Percentiles rank a stretch among this genome's conserved stretches.
Evolutionary conservation across 1,284 basidiomycete genomes (phyloP).

Genomic region (Macrocystidia cucumis): DNA sequence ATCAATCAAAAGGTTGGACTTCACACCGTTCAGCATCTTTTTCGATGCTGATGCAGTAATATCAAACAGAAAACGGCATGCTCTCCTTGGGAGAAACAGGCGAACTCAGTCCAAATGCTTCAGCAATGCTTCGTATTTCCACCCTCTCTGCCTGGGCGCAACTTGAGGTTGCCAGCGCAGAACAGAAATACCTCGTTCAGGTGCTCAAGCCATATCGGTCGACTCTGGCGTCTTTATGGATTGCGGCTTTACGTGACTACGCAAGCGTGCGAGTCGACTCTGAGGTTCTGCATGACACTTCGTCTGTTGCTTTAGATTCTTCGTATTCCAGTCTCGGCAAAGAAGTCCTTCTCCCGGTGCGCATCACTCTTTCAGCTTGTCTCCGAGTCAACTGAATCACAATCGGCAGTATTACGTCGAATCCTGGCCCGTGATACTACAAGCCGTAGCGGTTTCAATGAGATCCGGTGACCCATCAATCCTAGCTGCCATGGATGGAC

Average conservation of each 20-base stretch:
- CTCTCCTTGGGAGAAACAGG: conserved; percentile 82
- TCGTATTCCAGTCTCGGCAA: conserved; percentile 84
- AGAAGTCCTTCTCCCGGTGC: conserved; percentile 84
- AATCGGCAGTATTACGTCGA: conserved; percentile 77
- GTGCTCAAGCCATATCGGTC: conserved; percentile 81
- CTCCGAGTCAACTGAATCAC: conserved; percentile 4
- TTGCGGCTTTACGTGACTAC: conserved; percentile 85
- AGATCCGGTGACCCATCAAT: conserved; percentile 62
- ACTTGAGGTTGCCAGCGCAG: conserved; percentile 72
- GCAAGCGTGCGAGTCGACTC: conserved; percentile 87
- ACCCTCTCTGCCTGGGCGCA: conserved; percentile 96
- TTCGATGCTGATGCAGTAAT: too few relatives aligned
- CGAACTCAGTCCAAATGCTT: conserved; percentile 88
- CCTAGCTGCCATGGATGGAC: conserved; percentile 78
- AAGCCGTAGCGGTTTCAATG: conserved; percentile 84
- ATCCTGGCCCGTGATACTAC: conserved; percentile 80
- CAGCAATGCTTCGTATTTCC: conserved; percentile 91
- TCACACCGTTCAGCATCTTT: too few relatives aligned
- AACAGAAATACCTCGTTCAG: conserved; percentile 72
- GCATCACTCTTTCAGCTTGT: conserved; percentile 19
- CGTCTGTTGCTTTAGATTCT: conserved; percentile 69
- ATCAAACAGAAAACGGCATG: conserved; percentile 84
- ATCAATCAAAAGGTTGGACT: conserved; percentile 71
- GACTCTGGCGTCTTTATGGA: conserved; percentile 80
- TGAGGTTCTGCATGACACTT: conserved; percentile 69